Base-by-base conservation (phyloP, 495 filamentous ascomycete species). In the Tuber melanosporum region DNA sequence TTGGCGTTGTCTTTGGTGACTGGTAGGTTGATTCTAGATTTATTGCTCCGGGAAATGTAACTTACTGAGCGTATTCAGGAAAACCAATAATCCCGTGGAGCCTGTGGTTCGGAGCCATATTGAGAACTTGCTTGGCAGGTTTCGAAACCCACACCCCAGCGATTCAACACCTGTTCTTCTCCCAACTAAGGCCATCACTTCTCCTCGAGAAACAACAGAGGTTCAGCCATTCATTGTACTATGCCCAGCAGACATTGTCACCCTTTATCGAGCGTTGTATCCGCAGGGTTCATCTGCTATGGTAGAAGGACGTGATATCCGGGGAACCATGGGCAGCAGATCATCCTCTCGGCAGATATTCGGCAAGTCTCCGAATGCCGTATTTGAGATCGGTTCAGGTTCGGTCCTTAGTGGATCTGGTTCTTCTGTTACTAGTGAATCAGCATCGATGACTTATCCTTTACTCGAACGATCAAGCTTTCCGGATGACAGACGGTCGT, bases 171-270 rank as follows among this genome's bases (percentile, higher is more conserved):
- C 91, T 32, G 87, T 90, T 73, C 87, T 93, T 45, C 87, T 92
- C 71, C 90, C 90, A 4, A 90, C 90, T 52, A 87, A 89, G 76
- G 90, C 90, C 46, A 89, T 92, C 72, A 91, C 91, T 45, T 92
- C 91, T 20, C 86, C 91, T 10, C 85, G 89, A 74, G 91, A 92
- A 83, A 92, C 91, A 19, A 86, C 87, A 22, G 90, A 92, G 82
- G 90, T 92, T 10, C 91, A 91, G 75, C 90, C 91, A 69, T 93
- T 91, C 80, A 84, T 94, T 80, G 89, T 93, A 66, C 80, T 94
- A 46, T 92, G 89, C 73, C 90, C 92, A n/a, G 88, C 91, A 57
- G 92, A 94, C 83, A 84, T 94, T 72, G 85, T 89, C 46, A 92
- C 91, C 22, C 83, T 94, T 66, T 88, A 92, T 72, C 92, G 92